Evolutionary conservation across 495 filamentous ascomycete genomes (phyloP), one percentile per base, ranked within the genome.

Genomic region (Rostrohypoxylon terebratum): DNA sequence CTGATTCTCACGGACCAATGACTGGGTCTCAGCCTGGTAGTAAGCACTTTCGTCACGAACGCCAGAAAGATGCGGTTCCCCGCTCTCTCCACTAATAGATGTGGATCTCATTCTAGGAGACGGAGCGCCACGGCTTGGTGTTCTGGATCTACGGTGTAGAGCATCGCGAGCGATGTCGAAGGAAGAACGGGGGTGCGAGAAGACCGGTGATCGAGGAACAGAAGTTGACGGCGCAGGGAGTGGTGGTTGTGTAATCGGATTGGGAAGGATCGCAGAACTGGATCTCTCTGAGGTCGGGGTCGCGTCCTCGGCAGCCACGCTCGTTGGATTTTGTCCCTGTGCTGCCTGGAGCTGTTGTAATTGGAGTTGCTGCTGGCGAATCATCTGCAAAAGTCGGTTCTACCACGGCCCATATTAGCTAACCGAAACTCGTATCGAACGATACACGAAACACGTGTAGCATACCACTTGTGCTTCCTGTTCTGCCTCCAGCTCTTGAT

Each of bases 401-500:
- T 94, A 74, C n/a, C 38, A 59, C n/a, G 31, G 40, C 44, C 28
- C 25, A 63, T 34, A 48, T 72, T 38, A 68, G 63, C 11, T 10
- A 62, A 38, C 31, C 47, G 6, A 61, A 54, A 11, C 4, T 10
- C 18, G 20, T 3, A 36, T 4, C 21, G 20, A 31, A 16, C 31
- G 2, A 50, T 25, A 48, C 2, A 47, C 31, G 2, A 50, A 20
- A 48, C 2, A 47, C 38, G 16, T 28, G 25, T 65, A 14, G 82
- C 85, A 48, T 82, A 93, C 91, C 79, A 99, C 96, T 82, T 97
- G 95, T 10, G 90, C 93, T 80, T 99, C 96, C 79, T 97, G 94
- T 77, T 99, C 96, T 55, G 91, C 92, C 80, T 99, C 96, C 6
- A 98, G 84, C 77, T 97, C 93, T 74, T 99, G 95, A 77, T 98